phyloP scores from a whole-genome alignment of 1,139 yeast species.

The Pneumocystis wakefieldiae region DNA sequence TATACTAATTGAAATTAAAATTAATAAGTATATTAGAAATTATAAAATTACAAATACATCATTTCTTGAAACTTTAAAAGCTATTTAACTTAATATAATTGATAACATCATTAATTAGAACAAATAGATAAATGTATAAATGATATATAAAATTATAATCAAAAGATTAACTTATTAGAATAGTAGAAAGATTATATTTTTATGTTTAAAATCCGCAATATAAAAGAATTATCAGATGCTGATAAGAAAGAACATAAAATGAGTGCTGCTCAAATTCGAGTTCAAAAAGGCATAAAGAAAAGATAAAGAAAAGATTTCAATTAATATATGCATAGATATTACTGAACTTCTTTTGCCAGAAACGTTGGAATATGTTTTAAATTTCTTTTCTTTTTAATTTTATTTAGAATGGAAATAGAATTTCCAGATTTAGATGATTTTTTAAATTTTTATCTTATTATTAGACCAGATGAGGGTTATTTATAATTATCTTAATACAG shows the following conservation, averaged over 20 bases:
- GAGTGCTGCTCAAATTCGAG: slow-evolving; percentile 32
- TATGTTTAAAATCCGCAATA: slow-evolving; percentile 20
- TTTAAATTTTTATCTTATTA: slow-evolving; percentile 44
- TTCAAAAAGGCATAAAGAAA: slow-evolving; percentile 23
- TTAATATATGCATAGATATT: not conserved
- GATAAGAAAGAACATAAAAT: slow-evolving; percentile 31
- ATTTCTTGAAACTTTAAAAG: no score
- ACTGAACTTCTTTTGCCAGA: not conserved
- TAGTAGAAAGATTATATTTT: slow-evolving; percentile 26
- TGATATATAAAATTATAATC: not conserved
- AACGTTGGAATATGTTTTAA: slow-evolving; percentile 41
- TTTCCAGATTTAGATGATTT: slow-evolving; percentile 44
- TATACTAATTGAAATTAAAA: no score
- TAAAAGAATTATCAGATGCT: slow-evolving; percentile 17
- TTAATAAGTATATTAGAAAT: no score
- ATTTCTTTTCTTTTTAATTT: slow-evolving; percentile 49
- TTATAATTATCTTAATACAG: not conserved
- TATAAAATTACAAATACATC: no score
- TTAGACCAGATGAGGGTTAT: slow-evolving; percentile 62
- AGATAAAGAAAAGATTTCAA: not conserved
- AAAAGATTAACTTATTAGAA: slow-evolving; percentile 26
- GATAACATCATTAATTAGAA: no score
- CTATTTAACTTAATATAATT: no score
- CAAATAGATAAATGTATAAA: not conserved
- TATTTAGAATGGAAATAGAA: slow-evolving; percentile 31